Percentiles rank a stretch among this genome's conserved stretches.
These are phyloP conservation scores for Phytopythium litorale DNA, from an alignment of 352 stramenopile genomes.

Conservation along the genomic window DNA sequence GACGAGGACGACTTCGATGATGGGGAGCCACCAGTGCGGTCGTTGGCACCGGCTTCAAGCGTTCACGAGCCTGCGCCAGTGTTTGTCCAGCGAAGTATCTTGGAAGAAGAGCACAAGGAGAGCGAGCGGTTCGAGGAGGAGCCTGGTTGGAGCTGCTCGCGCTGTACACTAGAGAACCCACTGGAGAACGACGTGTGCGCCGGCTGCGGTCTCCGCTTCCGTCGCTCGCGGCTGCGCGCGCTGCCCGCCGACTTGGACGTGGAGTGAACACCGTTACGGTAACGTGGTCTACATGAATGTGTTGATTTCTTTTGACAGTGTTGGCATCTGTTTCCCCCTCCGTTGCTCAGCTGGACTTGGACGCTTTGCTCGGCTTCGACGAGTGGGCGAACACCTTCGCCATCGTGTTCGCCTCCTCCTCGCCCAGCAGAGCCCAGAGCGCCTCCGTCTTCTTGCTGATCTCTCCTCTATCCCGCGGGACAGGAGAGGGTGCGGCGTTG, in stretches of 20 bases:
- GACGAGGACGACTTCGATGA: slow-evolving; percentile 28
- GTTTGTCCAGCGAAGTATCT: slow-evolving; percentile 6
- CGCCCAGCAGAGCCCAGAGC: slow-evolving; percentile 24
- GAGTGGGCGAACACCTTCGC: slow-evolving; percentile 22
- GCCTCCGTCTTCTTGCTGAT: slow-evolving; percentile 38
- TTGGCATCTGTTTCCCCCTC: neutral
- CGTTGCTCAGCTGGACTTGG: neutral
- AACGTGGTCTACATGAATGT: neutral
- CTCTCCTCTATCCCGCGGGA: slow-evolving; percentile 9
- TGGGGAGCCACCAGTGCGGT: slow-evolving; percentile 2
- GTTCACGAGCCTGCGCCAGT: neutral
- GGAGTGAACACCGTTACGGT: slow-evolving; percentile 7
- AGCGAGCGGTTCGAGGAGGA: slow-evolving; percentile 20
- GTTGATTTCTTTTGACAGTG: slow-evolving; percentile 3
- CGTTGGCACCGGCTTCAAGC: neutral
- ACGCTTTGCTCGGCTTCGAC: neutral
- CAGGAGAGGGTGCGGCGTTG: neutral
- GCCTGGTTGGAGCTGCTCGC: slow-evolving; percentile 58
- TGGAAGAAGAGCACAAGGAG: slow-evolving; percentile 46
- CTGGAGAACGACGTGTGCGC: slow-evolving; percentile 46
- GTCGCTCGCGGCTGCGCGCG: slow-evolving; percentile 44
- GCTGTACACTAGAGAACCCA: slow-evolving; percentile 78
- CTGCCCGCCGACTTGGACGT: slow-evolving; percentile 38
- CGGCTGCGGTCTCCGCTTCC: slow-evolving; percentile 69
- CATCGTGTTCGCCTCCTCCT: slow-evolving; percentile 22